Evolutionary conservation across 495 filamentous ascomycete species (phyloP), one percentile per base, ranked within the genome.

Genomic region (Trichoderma erinaceum): DNA sequence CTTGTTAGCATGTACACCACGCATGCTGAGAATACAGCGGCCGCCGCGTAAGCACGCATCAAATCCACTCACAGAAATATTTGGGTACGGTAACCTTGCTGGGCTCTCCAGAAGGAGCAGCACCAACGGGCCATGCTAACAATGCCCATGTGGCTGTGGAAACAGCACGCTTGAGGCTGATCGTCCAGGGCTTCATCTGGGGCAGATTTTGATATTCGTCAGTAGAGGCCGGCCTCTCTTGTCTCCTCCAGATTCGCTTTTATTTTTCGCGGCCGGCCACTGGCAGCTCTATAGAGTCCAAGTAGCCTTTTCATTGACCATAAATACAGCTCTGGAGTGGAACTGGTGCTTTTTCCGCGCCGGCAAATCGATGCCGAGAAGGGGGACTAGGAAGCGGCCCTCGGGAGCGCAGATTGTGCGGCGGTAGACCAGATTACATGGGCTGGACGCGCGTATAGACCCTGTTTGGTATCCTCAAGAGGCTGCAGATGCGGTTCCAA

Each of bases 11-110:
- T 67, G n/a, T n/a, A 25, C 23, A 23, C 16, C 35, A 44, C n/a
- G n/a, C 46, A 11, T 16, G 41, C n/a, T 11, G 13, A 68, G 65
- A 44, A 68, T 48, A 29, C 29, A 43, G 35, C 63, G 46, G 46
- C 16, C 41, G 43, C 41, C 67, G 77, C 84, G 73, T 82, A 86
- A 52, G 5, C 48, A 23, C n/a, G 10, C 48, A 23, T 23, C 4
- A n/a, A 21, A 52, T 52, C 25, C 56, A 61, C 56, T 61, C 27
- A 61, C 56, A 25, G 56, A 61, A 61, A 61, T 61, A 61, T 61
- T 61, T 61, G 23, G 56, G 56, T 13, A 29, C 56, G 29, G 56
- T 15, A 61, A 23, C 56, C 23, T 61, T 18, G 25, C 16, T 61
- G 50, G 50, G 10, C 25, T 61, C 27, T 29, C 16, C 56, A 13